Conservation (phyloP, 768 basidiomycete genomes). For the Royoungia palumana region DNA sequence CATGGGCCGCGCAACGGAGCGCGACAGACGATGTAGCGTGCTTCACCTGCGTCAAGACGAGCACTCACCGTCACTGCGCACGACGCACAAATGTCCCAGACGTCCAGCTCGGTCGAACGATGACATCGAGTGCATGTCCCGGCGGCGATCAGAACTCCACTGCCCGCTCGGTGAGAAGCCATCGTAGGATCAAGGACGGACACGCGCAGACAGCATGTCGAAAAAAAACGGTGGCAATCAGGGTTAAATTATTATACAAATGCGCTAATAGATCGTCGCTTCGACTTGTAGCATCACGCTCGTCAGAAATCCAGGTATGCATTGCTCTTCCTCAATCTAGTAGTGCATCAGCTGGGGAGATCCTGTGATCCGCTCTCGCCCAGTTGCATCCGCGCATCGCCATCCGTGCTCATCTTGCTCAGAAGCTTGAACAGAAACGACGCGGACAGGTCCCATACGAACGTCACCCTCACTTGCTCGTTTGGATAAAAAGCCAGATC, state of each 20-base stretch:
- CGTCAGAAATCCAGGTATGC: constrained; percentile 86
- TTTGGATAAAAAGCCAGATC: constrained; percentile 91
- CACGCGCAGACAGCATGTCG: not conserved
- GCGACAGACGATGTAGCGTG: constrained; percentile 6
- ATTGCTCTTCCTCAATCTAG: constrained; percentile 84
- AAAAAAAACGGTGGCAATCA: not conserved
- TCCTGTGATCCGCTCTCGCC: constrained; percentile 76
- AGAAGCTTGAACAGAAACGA: constrained; percentile 83
- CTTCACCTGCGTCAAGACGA: not conserved
- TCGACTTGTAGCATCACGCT: constrained; percentile 83
- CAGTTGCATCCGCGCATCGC: constrained; percentile 66
- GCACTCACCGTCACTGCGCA: too few species aligned
- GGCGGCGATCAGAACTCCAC: too few species aligned
- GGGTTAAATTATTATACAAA: too few species aligned
- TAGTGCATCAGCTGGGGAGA: constrained; percentile 73
- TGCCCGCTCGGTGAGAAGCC: too few species aligned
- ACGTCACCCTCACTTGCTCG: constrained; percentile 85
- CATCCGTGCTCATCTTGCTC: constrained; percentile 35
- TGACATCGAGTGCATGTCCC: too few species aligned
- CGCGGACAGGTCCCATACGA: constrained; percentile 83
- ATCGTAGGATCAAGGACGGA: too few species aligned
- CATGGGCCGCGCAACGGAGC: constrained; percentile 1
- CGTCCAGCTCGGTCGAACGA: too few species aligned
- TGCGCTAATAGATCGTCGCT: constrained; percentile 29
- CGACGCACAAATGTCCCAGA: too few species aligned